phyloP scores from a whole-genome alignment of 352 stramenopile species.

The Pythium rishiriense region DNA sequence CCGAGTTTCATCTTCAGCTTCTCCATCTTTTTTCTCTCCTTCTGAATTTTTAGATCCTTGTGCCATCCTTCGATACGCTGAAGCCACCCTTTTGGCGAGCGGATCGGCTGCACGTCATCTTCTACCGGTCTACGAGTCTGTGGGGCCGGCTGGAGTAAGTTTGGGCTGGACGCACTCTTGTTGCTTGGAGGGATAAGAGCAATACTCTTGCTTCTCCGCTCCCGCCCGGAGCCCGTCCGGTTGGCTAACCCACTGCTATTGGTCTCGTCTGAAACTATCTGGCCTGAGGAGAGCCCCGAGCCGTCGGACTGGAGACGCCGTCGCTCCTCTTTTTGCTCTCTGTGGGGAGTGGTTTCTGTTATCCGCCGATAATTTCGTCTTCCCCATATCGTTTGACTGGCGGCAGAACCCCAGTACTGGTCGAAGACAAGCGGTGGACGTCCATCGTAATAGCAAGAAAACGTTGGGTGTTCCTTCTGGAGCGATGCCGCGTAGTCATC shows the following conservation, averaged over 20 bases:
- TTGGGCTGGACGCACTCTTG: conserved; percentile 27
- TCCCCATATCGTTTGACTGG: conserved; percentile 63
- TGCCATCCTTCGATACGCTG: conserved; percentile 82
- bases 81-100: conserved; percentile 71
- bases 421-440: conserved; percentile 35
- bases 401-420: conserved; percentile 67
- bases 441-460: conserved; percentile 65
- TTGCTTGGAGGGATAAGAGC: conserved; percentile 46
- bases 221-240: conserved; percentile 8
- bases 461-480: conserved; percentile 56
- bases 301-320: conserved; percentile 42
- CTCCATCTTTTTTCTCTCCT: conserved; percentile 76
- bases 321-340: conserved; percentile 42
- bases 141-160: conserved; percentile 5
- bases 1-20: conserved; percentile 56
- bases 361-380: conserved; percentile 48
- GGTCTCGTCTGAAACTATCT: conserved; percentile 20
- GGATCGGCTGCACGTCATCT: conserved; percentile 44
- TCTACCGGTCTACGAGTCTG: conserved; percentile 22
- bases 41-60: conserved; percentile 76
- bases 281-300: conserved; percentile 20
- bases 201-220: conserved; percentile 72
- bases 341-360: conserved; percentile 24
- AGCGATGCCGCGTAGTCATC: conserved; percentile 59
- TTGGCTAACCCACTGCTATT: conserved; percentile 6